Percentiles rank a stretch among this genome's conserved stretches.
phyloP scores from a whole-genome alignment of 1,284 basidiomycete genomes.

The Cutaneotrichosporon dermatis region DNA sequence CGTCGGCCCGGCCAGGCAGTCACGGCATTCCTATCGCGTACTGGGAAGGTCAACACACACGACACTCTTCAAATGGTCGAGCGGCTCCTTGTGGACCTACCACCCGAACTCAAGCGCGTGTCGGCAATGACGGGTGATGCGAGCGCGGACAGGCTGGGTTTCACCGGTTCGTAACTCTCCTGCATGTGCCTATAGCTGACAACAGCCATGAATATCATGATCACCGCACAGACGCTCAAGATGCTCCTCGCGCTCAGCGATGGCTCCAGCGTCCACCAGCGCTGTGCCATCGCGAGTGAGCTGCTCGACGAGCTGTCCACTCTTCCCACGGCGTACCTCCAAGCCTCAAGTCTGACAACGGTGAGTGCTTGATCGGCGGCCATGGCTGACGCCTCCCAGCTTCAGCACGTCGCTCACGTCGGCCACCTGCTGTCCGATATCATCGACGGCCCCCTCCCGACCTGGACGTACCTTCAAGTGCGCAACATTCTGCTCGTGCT shows the following conservation, averaged over 20 bases:
- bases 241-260: neutral
- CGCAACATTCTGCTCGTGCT: constrained; percentile 1
- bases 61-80: neutral
- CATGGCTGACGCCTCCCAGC: neutral
- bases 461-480: neutral
- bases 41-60: neutral
- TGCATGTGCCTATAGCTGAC: neutral
- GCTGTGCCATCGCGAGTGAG: neutral
- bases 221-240: constrained; percentile 2
- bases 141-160: neutral
- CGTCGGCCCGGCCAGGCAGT: neutral
- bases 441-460: neutral
- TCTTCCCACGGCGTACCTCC: neutral
- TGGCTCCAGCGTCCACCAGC: neutral
- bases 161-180: neutral
- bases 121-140: neutral
- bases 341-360: neutral
- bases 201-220: neutral
- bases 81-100: neutral
- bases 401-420: constrained; percentile 1
- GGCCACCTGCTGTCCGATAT: neutral
- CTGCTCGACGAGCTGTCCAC: neutral
- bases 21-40: neutral
- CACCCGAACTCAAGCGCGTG: neutral
- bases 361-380: neutral